These are phyloP conservation scores for Claviceps purpurea DNA, from an alignment of 2,329 filamentous ascomycete species.

Conservation along the genomic window DNA sequence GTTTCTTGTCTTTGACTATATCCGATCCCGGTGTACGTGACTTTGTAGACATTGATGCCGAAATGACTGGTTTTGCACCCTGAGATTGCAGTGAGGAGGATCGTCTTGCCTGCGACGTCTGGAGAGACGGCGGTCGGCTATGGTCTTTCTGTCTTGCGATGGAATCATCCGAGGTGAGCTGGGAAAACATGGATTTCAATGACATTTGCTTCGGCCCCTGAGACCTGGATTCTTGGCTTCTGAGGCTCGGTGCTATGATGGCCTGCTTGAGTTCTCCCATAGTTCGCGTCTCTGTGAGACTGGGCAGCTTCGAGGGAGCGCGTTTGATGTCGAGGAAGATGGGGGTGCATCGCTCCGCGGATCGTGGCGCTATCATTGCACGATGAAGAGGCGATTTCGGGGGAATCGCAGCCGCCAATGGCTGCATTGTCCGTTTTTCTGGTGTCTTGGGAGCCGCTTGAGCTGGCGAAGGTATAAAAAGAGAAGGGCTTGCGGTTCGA, in stretches of 20 bases:
- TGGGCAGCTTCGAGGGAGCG: not conserved
- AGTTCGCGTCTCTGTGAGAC: slow-evolving; percentile 1
- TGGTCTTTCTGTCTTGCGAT: not conserved
- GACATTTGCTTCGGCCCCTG: not conserved
- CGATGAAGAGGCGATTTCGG: not conserved
- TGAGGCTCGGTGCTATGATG: slow-evolving; percentile 2
- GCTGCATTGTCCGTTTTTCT: not conserved
- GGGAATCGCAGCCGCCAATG: not conserved
- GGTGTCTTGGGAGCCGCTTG: not conserved
- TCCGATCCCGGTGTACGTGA: not conserved
- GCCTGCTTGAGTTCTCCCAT: slow-evolving; percentile 7
- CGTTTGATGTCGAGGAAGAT: slow-evolving; percentile 2
- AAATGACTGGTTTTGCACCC: not conserved
- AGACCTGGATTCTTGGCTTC: not conserved
- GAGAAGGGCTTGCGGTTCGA: not conserved
- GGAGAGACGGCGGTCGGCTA: not conserved
- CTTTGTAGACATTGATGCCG: not conserved
- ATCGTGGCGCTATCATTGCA: slow-evolving; percentile 4
- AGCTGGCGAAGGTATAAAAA: slow-evolving; percentile 1
- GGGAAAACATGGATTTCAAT: not conserved
- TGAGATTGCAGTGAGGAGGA: not conserved
- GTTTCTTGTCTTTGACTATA: not conserved
- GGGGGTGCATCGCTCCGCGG: slow-evolving; percentile 5
- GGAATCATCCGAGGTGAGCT: not conserved
- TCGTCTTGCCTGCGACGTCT: not conserved